Base-by-base conservation (phyloP, 257 asterid genomes). In the Ligustrum vulgare region DNA sequence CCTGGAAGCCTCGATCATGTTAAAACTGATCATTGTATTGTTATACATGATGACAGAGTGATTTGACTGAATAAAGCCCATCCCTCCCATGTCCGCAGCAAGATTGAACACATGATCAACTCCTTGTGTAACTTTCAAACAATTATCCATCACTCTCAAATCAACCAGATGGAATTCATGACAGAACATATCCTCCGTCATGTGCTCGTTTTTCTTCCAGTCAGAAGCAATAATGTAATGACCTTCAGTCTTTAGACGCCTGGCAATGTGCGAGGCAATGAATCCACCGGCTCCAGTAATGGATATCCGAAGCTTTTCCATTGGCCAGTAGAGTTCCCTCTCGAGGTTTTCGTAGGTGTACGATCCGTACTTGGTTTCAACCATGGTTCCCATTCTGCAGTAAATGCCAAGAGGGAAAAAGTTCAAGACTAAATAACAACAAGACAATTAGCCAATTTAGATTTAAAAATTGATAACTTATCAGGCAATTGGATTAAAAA, bases 131-230 rank as follows among this genome's bases (percentile, higher is more conserved):
- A 91, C 96, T 79, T 91, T 88, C 67, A 91, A 80, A 56, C 97
- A 91, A 86, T 91, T 91, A 71, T 91, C 97, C 97, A 91, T 91
- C 72, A 91, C 97, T 89, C 98, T 88, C 60, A 91, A 91, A 84
- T 88, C 97, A 77, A 80, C 98, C 47, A 93, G 96, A 67, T 91
- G 96, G 82, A 91, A 91, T 68, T 91, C 97, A 64, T 91, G 74
- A 67, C 97, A 91, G 85, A 91, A 91, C 97, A 91, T 90, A 71
- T 91, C 94, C 82, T 89, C 98, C 0, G 97, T 67, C 98, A 93
- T 93, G 87, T 93, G 98, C 87, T 93, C 98, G 36, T 93, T 93
- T 75, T 88, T 91, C 88, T 91, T 91, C 97, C 96, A 91, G 89
- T 91, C 97, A 0, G 97, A 91, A 67, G 97, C 97, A 67, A 91